Evolutionary conservation across 1,139 yeast genomes (phyloP).

Genomic region (Kluyveromyces marxianus): DNA sequence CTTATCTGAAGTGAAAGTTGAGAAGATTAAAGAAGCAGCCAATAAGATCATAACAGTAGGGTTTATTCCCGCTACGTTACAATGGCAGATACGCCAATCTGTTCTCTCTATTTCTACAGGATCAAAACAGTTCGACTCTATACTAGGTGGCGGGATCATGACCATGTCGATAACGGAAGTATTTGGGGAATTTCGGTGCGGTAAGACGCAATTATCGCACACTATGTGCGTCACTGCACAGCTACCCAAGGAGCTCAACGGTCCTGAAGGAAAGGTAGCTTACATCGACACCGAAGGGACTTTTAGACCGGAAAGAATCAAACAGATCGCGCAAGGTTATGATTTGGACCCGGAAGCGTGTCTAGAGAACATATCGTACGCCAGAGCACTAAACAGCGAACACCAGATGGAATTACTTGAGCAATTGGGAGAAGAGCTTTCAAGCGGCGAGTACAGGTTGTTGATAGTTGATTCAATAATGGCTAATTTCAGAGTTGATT

Average conservation of each 20-base stretch:
- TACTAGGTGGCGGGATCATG: slow-evolving; percentile 52
- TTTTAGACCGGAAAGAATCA: slow-evolving; percentile 50
- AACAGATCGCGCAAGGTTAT: slow-evolving; percentile 46
- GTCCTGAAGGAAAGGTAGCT: slow-evolving; percentile 57
- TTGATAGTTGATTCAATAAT: slow-evolving; percentile 50
- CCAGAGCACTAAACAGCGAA: slow-evolving; percentile 53
- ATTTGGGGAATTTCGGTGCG: slow-evolving; percentile 57
- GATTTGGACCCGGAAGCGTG: slow-evolving; percentile 48
- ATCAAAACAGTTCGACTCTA: slow-evolving; percentile 44
- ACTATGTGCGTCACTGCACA: slow-evolving; percentile 55
- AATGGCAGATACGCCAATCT: slow-evolving; percentile 41
- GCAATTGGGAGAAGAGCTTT: slow-evolving; percentile 41
- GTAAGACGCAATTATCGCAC: slow-evolving; percentile 54
- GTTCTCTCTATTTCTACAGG: slow-evolving; percentile 48
- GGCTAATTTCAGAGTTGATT: slow-evolving; percentile 58
- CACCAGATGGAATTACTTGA: slow-evolving; percentile 54
- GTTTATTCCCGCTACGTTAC: slow-evolving; percentile 47
- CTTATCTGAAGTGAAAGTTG: slow-evolving; percentile 51
- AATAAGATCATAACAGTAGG: slow-evolving; percentile 44
- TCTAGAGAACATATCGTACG: slow-evolving; percentile 48
- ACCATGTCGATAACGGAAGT: slow-evolving; percentile 59
- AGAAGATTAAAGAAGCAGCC: slow-evolving; percentile 56
- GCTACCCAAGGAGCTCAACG: slow-evolving; percentile 47
- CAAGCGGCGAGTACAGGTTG: slow-evolving; percentile 42
- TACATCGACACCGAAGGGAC: slow-evolving; percentile 58